Conservation (phyloP, 148 eudicot genomes). For the Nyssa sinensis region DNA sequence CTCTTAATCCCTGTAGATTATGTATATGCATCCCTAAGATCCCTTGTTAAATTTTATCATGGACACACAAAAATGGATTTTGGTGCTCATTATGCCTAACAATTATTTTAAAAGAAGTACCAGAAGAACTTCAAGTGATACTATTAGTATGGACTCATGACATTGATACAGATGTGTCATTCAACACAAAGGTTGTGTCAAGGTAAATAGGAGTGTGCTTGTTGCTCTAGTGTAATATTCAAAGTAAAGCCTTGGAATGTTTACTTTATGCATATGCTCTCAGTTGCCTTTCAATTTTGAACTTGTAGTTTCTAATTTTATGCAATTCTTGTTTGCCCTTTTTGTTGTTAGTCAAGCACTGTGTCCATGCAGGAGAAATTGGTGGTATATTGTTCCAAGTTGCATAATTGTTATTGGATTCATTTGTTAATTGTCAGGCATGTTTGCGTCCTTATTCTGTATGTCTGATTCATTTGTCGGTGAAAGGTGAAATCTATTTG, state of each 20-base stretch:
- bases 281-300: background rate
- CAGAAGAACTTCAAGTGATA: background rate
- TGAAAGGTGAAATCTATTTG: background rate
- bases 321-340: background rate
- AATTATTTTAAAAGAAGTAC: background rate
- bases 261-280: constrained; percentile 1
- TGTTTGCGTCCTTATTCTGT: background rate
- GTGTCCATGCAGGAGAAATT: background rate
- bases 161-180: constrained; percentile 3
- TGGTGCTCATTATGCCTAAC: background rate
- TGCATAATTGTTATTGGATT: background rate
- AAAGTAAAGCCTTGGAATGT: background rate
- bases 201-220: background rate
- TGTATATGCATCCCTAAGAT: background rate
- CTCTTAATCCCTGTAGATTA: background rate
- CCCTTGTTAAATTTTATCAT: background rate
- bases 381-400: background rate
- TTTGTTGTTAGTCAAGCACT: background rate
- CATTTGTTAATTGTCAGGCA: background rate
- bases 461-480: background rate
- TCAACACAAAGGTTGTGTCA: constrained; percentile 4
- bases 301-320: background rate
- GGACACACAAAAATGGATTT: background rate
- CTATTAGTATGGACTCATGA: background rate
- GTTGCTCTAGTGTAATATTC: background rate